phyloP scores from a whole-genome alignment of 306 rosid genomes.

The Cucurbita pepo region DNA sequence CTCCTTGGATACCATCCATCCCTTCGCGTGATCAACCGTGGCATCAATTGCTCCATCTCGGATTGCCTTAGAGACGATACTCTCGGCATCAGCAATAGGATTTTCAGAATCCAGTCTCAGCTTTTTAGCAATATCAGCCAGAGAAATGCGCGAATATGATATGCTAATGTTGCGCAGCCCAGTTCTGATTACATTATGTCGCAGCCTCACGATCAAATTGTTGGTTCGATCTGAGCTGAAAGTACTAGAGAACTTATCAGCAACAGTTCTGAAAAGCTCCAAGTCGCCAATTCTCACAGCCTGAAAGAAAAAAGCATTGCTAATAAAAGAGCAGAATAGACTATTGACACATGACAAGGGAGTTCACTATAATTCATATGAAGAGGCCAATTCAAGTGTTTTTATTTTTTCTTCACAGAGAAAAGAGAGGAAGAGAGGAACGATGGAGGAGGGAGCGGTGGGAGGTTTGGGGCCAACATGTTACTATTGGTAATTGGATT shows the following conservation, averaged over 20 bases:
- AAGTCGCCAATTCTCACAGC: slow-evolving; percentile 96
- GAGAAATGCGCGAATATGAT: slow-evolving; percentile 84
- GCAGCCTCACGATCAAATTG: slow-evolving; percentile 85
- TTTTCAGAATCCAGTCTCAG: slow-evolving; percentile 63
- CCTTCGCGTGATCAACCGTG: slow-evolving; percentile 56
- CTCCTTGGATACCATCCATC: slow-evolving; percentile 92
- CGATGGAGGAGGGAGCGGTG: neutral
- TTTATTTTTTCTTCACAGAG: neutral
- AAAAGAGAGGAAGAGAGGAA: neutral
- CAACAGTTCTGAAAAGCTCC: slow-evolving; percentile 82
- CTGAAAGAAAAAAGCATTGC: slow-evolving; percentile 24
- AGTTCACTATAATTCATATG: neutral
- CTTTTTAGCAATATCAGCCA: slow-evolving; percentile 83
- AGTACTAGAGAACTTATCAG: slow-evolving; percentile 66
- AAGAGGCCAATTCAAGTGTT: neutral
- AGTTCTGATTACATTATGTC: slow-evolving; percentile 93
- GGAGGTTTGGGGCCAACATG: neutral
- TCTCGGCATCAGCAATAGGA: slow-evolving; percentile 53
- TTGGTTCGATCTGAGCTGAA: slow-evolving; percentile 79
- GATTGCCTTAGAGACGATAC: slow-evolving; percentile 93
- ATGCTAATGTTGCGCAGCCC: slow-evolving; percentile 94
- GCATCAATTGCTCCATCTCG: slow-evolving; percentile 69
- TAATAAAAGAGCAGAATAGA: neutral
- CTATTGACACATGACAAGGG: neutral
- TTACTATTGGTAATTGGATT: neutral